These are phyloP conservation scores for Thelonectria discophora DNA, from an alignment of 2,329 filamentous ascomycete genomes.

Conservation along the genomic window DNA sequence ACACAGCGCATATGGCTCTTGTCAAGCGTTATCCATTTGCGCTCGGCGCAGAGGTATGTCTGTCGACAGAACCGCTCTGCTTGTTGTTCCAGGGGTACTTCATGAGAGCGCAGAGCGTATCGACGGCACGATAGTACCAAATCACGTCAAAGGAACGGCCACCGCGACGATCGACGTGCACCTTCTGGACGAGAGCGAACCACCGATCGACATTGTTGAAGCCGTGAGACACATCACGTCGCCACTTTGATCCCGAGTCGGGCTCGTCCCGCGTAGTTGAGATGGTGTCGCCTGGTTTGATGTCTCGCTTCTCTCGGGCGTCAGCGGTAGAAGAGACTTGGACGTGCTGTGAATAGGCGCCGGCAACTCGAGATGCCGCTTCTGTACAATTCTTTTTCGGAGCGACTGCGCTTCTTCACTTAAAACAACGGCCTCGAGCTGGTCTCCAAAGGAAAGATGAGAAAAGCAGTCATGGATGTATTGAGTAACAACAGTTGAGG, in stretches of 20 bases:
- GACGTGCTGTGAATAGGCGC: conserved; percentile 33
- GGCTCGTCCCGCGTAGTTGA: conserved; percentile 56
- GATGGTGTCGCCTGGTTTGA: conserved; percentile 59
- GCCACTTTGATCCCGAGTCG: conserved; percentile 65
- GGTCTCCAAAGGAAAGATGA: conserved; percentile 66
- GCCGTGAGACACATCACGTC: conserved; percentile 54
- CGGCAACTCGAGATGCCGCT: conserved; percentile 42
- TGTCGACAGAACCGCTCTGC: conserved; percentile 75
- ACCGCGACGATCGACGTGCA: conserved; percentile 51
- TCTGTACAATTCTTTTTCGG: conserved; percentile 41
- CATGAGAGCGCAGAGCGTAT: conserved; percentile 75
- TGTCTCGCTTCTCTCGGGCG: conserved; percentile 42
- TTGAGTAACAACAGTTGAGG: conserved; percentile 72
- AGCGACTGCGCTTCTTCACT: conserved; percentile 41
- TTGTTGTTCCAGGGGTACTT: conserved; percentile 72
- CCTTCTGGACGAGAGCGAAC: conserved; percentile 74
- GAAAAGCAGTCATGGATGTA: conserved; percentile 73
- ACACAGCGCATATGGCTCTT: conserved; percentile 63
- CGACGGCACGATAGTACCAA: conserved; percentile 77
- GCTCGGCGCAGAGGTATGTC: conserved; percentile 68
- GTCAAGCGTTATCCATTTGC: conserved; percentile 68
- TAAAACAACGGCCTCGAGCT: conserved; percentile 54
- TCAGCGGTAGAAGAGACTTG: conserved; percentile 35
- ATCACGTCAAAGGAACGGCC: conserved; percentile 66
- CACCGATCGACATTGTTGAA: conserved; percentile 63